Evolutionary conservation across 805 yeast species (phyloP), one percentile per base, ranked within the genome.

Genomic region (Candida stauntonica): DNA sequence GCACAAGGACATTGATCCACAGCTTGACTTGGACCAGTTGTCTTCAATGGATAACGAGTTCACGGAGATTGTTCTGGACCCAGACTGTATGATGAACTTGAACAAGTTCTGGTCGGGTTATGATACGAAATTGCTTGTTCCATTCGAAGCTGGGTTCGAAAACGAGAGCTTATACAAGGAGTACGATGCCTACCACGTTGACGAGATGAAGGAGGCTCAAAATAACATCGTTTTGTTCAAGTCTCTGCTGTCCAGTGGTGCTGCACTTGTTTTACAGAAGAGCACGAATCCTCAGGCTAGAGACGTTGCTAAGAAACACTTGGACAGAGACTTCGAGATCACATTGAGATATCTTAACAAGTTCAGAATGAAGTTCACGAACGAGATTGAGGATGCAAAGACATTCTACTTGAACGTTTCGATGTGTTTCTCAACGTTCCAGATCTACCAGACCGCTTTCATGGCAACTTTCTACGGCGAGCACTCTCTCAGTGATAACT

Each of bases 141-240:
- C 31, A 3, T 48, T 50, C 33, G 47, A 47, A 14, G 9, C 16
- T 3, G 52, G 49, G 1, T 51, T 50, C 30, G 57, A 49, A 16
- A 39, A 43, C 2, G 57, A 51, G 29, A 26, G 21, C 3, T n/a
- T 53, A 5, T 52, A 55, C 38, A 33, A 39, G 33, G 51, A 45
- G n/a, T 53, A 50, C 35, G 55, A 52, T 26, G 7, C 20, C 20
- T 52, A 42, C 31, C 48, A 51, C 26, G 15, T 14, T 1, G 38
- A 36, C 11, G 21, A 36, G 19, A 35, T 52, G 44, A 41, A 33
- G 30, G 60, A 55, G 34, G 55, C 54, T 2, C 34, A 29, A 15
- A 49, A 46, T 15, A 55, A 55, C 31, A 45, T 55, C 38, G 47
- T 55, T 8, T 28, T 55, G 15, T 55, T 55, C 42, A 55, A 55